These are phyloP conservation scores for Trametes cubensis DNA, from an alignment of 768 basidiomycete species.

Conservation along the genomic window DNA sequence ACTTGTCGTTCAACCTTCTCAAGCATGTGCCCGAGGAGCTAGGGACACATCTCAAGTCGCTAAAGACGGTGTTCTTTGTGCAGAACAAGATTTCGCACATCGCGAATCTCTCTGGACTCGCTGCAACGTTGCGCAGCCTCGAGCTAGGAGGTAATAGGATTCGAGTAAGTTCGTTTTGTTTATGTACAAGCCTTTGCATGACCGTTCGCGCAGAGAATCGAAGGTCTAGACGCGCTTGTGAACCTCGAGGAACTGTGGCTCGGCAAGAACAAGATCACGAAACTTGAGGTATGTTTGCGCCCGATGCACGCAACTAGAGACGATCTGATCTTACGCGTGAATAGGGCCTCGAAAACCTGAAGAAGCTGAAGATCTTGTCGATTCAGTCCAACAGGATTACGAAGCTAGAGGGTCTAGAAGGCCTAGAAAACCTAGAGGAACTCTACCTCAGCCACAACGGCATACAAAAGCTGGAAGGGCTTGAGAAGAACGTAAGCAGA, in stretches of 20 bases:
- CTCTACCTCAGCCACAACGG: conserved; percentile 96
- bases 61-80: conserved; percentile 88
- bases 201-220: conserved; percentile 66
- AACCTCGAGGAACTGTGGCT: conserved; percentile 94
- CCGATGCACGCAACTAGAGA: not conserved
- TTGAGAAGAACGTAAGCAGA: conserved; percentile 73
- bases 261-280: conserved; percentile 95
- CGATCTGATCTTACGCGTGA: not conserved
- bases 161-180: conserved; percentile 57
- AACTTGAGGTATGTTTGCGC: conserved; percentile 66
- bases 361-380: conserved; percentile 80
- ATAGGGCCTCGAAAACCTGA: conserved; percentile 72
- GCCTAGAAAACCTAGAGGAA: conserved; percentile 75
- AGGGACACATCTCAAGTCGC: conserved; percentile 50
- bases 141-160: conserved; percentile 95
- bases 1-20: conserved; percentile 94
- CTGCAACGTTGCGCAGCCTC: conserved; percentile 69
- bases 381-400: conserved; percentile 94
- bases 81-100: conserved; percentile 94
- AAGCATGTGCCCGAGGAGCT: conserved; percentile 68
- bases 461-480: conserved; percentile 76
- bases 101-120: conserved; percentile 57
- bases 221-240: conserved; percentile 76
- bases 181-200: not conserved
- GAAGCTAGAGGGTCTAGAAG: conserved; percentile 80